Conservation (phyloP, 192 early-diverging fungal species). For the Dispira simplex region DNA sequence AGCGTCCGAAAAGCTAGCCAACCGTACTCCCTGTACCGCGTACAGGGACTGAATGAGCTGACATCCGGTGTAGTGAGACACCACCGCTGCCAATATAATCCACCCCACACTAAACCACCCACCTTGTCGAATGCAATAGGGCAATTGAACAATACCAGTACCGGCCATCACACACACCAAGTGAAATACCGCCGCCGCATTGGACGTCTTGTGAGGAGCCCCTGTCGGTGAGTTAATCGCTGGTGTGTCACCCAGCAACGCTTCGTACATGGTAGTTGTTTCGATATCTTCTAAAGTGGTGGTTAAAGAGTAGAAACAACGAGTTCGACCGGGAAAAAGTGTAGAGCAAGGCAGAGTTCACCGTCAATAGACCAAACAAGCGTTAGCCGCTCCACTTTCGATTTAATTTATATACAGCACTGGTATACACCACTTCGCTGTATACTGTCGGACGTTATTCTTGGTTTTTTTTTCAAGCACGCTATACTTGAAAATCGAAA, state of each 20-base stretch:
- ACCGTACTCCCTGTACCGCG: slow-evolving; percentile 12
- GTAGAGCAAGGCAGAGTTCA: too few relatives aligned
- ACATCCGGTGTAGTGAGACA: slow-evolving; percentile 22
- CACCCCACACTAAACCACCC: slow-evolving; percentile 18
- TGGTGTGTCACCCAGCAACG: neutral
- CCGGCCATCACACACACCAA: slow-evolving; percentile 48
- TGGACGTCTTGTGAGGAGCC: slow-evolving; percentile 3
- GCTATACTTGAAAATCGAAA: too few relatives aligned
- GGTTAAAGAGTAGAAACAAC: too few relatives aligned
- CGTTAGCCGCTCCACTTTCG: too few relatives aligned
- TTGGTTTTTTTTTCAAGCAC: too few relatives aligned
- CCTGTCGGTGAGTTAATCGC: neutral
- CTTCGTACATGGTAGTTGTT: too few relatives aligned
- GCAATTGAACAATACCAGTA: slow-evolving; percentile 38
- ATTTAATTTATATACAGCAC: too few relatives aligned
- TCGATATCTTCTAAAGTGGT: too few relatives aligned
- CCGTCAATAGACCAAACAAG: too few relatives aligned
- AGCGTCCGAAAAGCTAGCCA: slow-evolving; percentile 20
- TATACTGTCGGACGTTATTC: too few relatives aligned
- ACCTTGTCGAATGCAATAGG: slow-evolving; percentile 33
- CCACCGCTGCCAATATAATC: slow-evolving; percentile 21
- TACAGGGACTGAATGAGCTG: slow-evolving; percentile 21
- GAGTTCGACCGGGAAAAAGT: too few relatives aligned
- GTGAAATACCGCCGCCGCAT: slow-evolving; percentile 22
- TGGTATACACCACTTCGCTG: too few relatives aligned